Evolutionary conservation across 345 rosid species (phyloP), one percentile per base, ranked within the genome.

Genomic region (Sapria himalayana): DNA sequence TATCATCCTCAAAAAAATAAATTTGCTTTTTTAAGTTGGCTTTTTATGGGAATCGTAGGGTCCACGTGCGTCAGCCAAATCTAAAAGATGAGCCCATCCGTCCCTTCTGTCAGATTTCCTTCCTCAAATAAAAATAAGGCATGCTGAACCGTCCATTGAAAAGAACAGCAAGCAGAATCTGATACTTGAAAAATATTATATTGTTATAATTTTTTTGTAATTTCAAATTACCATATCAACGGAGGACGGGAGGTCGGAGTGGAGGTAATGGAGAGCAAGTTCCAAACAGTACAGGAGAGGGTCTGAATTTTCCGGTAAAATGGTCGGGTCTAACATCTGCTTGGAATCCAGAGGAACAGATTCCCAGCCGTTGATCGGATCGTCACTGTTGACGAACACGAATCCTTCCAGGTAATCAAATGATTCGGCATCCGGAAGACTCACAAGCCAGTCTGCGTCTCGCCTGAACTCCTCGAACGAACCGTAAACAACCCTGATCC

Each of bases 391-490:
- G 33, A 74, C 85, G 45, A 86, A 78, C 20, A 65, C 93, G 49
- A 76, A 86, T 1, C 97, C 97, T 48, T 86, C 97, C 29, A 86
- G 69, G 64, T 86, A 86, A 56, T 78, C 89, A 31, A 81, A 76
- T 10, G 84, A 72, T 41, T 57, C 61, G 45, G 49, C 74, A 14
- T 61, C 51, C 7, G 52, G 45, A 20, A 37, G 74, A 48, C 60
- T 78, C 69, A 86, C 81, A 22, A 86, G 72, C 57, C 54, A 70
- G 76, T 86, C 97, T 4, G 85, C 82, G 35, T 76, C 94, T 22
- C 66, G 64, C 14, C 69, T 70, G 58, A 51, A 86, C 48, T 70
- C 76, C 29, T 57, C 65, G 37, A 86, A 86, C 59, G 73, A 81
- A 17, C 71, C 9, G 45, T 86, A 86, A 7, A 86, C 85, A 17